These are phyloP conservation scores for Drechslera avenae DNA, from an alignment of 2,329 filamentous ascomycete genomes.

Conservation along the genomic window DNA sequence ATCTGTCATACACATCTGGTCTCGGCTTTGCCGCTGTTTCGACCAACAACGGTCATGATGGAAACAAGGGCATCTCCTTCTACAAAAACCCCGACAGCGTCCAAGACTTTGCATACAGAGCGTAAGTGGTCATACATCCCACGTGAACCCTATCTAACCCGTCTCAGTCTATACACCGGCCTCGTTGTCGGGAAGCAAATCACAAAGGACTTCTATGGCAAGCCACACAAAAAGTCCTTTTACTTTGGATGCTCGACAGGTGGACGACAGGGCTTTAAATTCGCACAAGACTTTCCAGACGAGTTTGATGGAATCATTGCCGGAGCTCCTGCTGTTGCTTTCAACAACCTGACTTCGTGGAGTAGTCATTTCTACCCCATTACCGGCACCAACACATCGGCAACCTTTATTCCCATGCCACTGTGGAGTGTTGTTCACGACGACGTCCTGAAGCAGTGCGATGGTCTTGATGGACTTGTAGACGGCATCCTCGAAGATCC, in stretches of 20 bases:
- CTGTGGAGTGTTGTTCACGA: conserved; percentile 50
- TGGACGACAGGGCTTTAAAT: conserved; percentile 46
- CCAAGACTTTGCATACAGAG: conserved; percentile 56
- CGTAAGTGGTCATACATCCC: conserved; percentile 22
- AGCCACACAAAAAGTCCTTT: conserved; percentile 49
- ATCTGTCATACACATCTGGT: conserved; percentile 46
- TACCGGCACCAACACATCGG: conserved; percentile 34
- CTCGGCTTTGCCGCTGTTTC: conserved; percentile 50
- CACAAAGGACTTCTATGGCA: conserved; percentile 48
- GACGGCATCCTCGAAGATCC: conserved; percentile 58
- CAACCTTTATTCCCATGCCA: conserved; percentile 47
- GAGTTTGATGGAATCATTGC: conserved; percentile 48
- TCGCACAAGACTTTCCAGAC: conserved; percentile 42
- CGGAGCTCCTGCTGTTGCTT: conserved; percentile 42
- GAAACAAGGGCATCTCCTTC: conserved; percentile 53
- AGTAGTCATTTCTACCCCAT: conserved; percentile 38
- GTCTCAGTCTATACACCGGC: conserved; percentile 38
- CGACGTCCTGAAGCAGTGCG: conserved; percentile 57
- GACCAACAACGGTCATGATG: conserved; percentile 53
- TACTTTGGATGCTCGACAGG: conserved; percentile 48
- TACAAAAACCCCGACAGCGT: conserved; percentile 54
- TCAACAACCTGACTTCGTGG: conserved; percentile 45
- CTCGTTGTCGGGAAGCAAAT: conserved; percentile 49
- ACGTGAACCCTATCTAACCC: conserved; percentile 1
- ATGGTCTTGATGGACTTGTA: conserved; percentile 54